Percentiles rank a stretch among this genome's conserved stretches.
Evolutionary conservation across 2,329 filamentous ascomycete species (phyloP).

Genomic region (Cladosporium sp.): DNA sequence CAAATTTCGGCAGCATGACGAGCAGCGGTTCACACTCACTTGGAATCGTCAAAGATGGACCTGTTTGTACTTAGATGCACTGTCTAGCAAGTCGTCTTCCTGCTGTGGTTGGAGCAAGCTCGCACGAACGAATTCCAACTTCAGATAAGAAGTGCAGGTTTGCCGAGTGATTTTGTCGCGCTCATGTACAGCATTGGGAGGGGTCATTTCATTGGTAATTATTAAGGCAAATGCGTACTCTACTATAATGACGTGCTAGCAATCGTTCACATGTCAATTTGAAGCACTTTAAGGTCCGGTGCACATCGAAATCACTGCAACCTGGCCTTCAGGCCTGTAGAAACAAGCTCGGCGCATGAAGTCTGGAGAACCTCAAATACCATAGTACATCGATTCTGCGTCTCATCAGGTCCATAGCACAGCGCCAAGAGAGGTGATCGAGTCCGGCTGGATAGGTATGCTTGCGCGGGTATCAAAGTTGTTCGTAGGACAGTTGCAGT

Average conservation of each 20-base stretch:
- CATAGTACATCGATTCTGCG: background rate
- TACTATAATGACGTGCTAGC: no score
- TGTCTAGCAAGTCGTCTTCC: slow-evolving; percentile 18
- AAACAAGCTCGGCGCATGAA: background rate
- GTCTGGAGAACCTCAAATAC: background rate
- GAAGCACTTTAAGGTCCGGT: background rate
- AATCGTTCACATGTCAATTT: no score
- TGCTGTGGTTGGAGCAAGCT: slow-evolving; percentile 9
- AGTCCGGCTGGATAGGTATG: background rate
- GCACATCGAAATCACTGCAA: background rate
- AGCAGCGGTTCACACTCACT: background rate
- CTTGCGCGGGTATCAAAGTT: slow-evolving; percentile 12
- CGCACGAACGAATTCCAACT: background rate
- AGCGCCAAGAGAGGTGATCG: background rate
- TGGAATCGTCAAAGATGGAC: slow-evolving; percentile 17
- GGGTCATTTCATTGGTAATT: no score
- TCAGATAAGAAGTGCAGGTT: background rate
- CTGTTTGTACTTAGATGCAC: slow-evolving; percentile 12
- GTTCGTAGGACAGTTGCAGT: slow-evolving; percentile 11
- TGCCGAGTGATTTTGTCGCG: background rate
- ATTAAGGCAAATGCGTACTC: no score
- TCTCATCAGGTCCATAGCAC: background rate
- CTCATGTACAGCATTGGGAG: no score
- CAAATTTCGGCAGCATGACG: background rate
- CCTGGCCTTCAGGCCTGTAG: background rate